phyloP scores from a whole-genome alignment of 495 filamentous ascomycete species.

The Aspergillus panamensis region DNA sequence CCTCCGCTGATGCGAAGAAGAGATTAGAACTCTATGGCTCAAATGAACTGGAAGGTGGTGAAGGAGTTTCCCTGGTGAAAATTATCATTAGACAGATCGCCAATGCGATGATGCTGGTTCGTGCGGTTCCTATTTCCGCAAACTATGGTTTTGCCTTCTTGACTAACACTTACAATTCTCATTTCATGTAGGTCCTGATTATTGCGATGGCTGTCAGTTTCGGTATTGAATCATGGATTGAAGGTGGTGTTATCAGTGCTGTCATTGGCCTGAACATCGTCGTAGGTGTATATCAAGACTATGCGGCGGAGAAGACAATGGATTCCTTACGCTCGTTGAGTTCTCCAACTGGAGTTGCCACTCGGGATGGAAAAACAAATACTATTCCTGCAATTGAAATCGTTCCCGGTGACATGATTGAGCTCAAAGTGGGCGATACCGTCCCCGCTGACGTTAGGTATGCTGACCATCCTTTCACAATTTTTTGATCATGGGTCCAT shows the following conservation, averaged over 20 bases:
- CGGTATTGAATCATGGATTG: slow-evolving; percentile 65
- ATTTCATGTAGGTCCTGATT: slow-evolving; percentile 51
- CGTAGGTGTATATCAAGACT: slow-evolving; percentile 70
- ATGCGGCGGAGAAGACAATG: slow-evolving; percentile 72
- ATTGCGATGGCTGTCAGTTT: slow-evolving; percentile 69
- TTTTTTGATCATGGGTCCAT: not conserved
- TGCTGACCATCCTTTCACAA: slow-evolving; percentile 7
- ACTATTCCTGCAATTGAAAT: slow-evolving; percentile 53
- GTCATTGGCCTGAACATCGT: slow-evolving; percentile 66
- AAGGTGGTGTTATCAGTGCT: slow-evolving; percentile 63
- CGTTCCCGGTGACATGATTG: slow-evolving; percentile 64
- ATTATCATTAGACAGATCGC: slow-evolving; percentile 61
- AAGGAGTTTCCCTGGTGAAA: slow-evolving; percentile 53
- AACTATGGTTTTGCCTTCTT: too few relatives aligned
- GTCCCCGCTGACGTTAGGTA: slow-evolving; percentile 67
- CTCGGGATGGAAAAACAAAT: slow-evolving; percentile 51
- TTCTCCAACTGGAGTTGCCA: slow-evolving; percentile 57
- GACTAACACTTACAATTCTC: too few relatives aligned
- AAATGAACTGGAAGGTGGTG: slow-evolving; percentile 59
- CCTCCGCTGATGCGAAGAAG: slow-evolving; percentile 49
- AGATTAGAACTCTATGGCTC: slow-evolving; percentile 55
- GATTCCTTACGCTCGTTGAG: slow-evolving; percentile 61
- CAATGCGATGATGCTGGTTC: slow-evolving; percentile 64
- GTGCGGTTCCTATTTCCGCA: slow-evolving; percentile 8
- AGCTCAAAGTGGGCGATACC: slow-evolving; percentile 79